Percentiles rank a stretch among this genome's conserved stretches.
Conservation (phyloP, 768 basidiomycete genomes). For the Cyathus striatus region DNA sequence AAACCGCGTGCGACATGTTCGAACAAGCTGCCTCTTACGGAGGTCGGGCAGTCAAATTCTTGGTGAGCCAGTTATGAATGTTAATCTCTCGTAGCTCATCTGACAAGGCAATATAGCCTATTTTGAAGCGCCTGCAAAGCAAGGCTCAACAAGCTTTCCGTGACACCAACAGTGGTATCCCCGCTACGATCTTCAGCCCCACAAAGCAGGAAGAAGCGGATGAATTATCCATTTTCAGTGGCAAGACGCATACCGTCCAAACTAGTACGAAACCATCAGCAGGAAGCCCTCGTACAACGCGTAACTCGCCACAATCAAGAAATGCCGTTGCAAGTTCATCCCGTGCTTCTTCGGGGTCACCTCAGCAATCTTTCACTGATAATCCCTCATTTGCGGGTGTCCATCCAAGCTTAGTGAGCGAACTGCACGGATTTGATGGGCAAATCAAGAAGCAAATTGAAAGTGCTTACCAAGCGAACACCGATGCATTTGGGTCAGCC, state of each 20-base stretch:
- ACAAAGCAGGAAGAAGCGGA: conserved; percentile 50
- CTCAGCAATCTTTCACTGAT: conserved; percentile 18
- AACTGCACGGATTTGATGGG: conserved; percentile 53
- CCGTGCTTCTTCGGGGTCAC: conserved; percentile 24
- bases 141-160: conserved; percentile 56
- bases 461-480: conserved; percentile 34
- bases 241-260: conserved; percentile 66
- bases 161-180: conserved; percentile 41
- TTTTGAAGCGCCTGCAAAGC: conserved; percentile 51
- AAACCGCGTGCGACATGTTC: conserved; percentile 59
- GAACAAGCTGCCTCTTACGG: conserved; percentile 56
- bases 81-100: no score
- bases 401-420: conserved; percentile 52
- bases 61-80: conserved; percentile 43
- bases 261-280: conserved; percentile 39
- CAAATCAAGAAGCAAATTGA: conserved; percentile 46
- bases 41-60: conserved; percentile 65
- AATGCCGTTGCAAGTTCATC: conserved; percentile 11
- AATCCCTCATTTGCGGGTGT: conserved; percentile 40
- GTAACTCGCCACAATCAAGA: neutral
- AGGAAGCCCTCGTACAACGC: conserved; percentile 8
- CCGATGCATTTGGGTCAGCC: conserved; percentile 25
- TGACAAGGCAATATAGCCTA: conserved; percentile 62
- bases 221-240: conserved; percentile 72
- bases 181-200: conserved; percentile 56